A percentile compares a stretch with the other conserved stretches of the same genome.
These are phyloP conservation scores for Monilinia vaccinii-corymbosi DNA, from an alignment of 2,329 filamentous ascomycete species.

Conservation along the genomic window DNA sequence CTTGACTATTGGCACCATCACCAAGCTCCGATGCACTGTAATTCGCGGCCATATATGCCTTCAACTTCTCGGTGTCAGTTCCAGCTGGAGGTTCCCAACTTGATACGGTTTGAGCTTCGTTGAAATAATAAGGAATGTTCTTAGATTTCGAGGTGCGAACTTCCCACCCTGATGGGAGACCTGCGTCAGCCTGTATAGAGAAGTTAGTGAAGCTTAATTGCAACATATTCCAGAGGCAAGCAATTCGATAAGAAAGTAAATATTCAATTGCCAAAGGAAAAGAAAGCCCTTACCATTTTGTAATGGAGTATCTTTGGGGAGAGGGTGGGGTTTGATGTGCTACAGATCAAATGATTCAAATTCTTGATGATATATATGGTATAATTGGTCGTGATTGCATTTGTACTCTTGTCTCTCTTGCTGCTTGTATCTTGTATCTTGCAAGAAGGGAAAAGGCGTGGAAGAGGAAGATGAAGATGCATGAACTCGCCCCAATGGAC, in stretches of 20 bases:
- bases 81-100: conserved; percentile 88
- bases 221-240: not conserved
- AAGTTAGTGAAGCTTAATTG: not conserved
- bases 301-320: not conserved
- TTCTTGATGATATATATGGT: not conserved
- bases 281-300: conserved; percentile 7
- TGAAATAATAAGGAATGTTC: conserved; percentile 99
- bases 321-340: not conserved
- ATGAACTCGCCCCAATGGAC: not conserved
- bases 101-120: conserved; percentile 74
- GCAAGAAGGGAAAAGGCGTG: not conserved
- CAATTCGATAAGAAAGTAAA: not conserved
- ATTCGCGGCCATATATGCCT: conserved; percentile 84
- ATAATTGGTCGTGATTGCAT: not conserved
- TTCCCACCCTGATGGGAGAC: conserved; percentile 83
- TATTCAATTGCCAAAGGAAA: not conserved
- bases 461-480: too few relatives aligned
- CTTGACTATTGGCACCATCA: conserved; percentile 26
- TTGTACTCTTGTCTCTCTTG: not conserved
- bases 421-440: not conserved
- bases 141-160: conserved; percentile 97
- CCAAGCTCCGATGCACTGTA: conserved; percentile 53
- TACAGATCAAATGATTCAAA: not conserved
- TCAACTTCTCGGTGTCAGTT: conserved; percentile 86
- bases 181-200: conserved; percentile 53